Base-by-base conservation (phyloP, 2,329 filamentous ascomycete species). In the Colletotrichum incanum region DNA sequence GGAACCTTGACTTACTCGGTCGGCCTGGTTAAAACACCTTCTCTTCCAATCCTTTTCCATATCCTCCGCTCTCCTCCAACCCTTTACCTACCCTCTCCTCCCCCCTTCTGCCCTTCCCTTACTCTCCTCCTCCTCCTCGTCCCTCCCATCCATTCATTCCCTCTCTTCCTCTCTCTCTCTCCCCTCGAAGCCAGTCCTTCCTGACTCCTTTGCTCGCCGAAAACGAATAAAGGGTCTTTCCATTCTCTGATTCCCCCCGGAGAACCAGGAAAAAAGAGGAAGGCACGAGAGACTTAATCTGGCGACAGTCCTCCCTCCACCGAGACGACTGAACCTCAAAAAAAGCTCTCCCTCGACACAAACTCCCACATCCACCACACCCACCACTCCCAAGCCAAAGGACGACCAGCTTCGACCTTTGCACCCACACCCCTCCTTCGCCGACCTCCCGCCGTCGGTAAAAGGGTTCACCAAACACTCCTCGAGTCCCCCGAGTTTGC, bases 31-130 rank as follows among this genome's bases (percentile, higher is more conserved):
- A 84, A 85, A 83, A 80, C 77, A 80, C 81, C 82, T 87, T 63
- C 84, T 86, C 83, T 84, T 84, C 86, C 86, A 86, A 85, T 88
- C 87, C 86, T 86, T 86, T 85, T 85, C 84, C 84, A 81, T 84
- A 83, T 84, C 82, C 82, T 85, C 82, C 82, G 83, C 86, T 84
- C 84, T 87, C 83, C 83, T 87, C 86, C 84, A 84, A 86, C 86
- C 80, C 85, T 85, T 86, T 84, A 79, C 80, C 75, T 74, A 72
- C 72, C 79, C 77, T 80, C 79, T 81, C 78, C 75, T 79, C 76
- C 76, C 80, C 77, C 76, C 76, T 80, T 79, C 76, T 75, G 79
- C 77, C 76, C 76, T 79, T 78, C 78, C 76, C 77, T 75, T 75
- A 23, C 31, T 26, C 74, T 79, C 79, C 80, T 81, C 81, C 80